These are phyloP conservation scores for Carex arenaria DNA, from an alignment of 202 grass and related monocot genomes.

Conservation along the genomic window DNA sequence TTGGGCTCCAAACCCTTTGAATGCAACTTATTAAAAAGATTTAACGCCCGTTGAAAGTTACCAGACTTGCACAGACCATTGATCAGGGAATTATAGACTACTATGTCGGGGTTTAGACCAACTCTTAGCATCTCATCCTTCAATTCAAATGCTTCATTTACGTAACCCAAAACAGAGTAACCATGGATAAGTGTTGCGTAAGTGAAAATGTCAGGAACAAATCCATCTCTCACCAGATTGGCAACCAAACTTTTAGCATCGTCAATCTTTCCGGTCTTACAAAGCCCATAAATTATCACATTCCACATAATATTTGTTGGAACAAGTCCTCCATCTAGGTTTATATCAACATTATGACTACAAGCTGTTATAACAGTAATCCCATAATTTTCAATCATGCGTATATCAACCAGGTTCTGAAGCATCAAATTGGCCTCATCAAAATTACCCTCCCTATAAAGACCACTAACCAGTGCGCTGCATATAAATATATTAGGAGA, in stretches of 20 bases:
- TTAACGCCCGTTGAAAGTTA: conserved; percentile 60
- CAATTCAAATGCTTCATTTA: conserved; percentile 68
- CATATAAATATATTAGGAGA: conserved; percentile 72
- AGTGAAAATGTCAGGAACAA: conserved; percentile 70
- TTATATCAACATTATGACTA: conserved; percentile 32
- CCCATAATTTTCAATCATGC: conserved; percentile 53
- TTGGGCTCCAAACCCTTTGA: conserved; percentile 56
- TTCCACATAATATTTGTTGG: conserved; percentile 77
- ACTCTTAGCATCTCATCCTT: conserved; percentile 60
- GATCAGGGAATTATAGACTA: conserved; percentile 91
- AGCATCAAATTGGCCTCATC: conserved; percentile 87
- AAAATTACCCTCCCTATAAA: conserved; percentile 78
- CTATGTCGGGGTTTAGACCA: conserved; percentile 54
- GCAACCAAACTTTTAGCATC: conserved; percentile 63
- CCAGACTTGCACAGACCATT: conserved; percentile 85
- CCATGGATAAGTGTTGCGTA: conserved; percentile 88
- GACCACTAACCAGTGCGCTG: conserved; percentile 56
- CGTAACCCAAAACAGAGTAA: conserved; percentile 50
- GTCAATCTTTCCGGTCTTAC: conserved; percentile 62
- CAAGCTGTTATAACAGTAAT: not conserved
- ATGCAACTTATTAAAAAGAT: conserved; percentile 67
- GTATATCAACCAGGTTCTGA: conserved; percentile 47
- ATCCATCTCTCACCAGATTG: conserved; percentile 51
- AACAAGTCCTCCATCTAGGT: conserved; percentile 33
- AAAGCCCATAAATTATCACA: conserved; percentile 78